These are phyloP conservation scores for Trichocomaceae sp. DNA, from an alignment of 2,329 filamentous ascomycete genomes.

Conservation along the genomic window DNA sequence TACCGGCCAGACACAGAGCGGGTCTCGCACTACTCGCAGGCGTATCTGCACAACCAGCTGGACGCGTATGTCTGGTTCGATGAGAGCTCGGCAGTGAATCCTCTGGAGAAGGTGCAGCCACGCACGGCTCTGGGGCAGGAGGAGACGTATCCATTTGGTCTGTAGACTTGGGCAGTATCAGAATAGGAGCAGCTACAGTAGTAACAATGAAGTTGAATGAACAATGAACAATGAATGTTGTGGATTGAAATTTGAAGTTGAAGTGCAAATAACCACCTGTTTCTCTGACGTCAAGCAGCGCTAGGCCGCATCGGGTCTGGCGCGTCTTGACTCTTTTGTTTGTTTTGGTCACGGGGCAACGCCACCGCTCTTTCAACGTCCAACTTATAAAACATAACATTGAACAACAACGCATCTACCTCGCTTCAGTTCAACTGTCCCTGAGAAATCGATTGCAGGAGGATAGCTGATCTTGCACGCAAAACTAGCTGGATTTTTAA, in stretches of 20 bases:
- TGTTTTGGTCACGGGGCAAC: slow-evolving; percentile 13
- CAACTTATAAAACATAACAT: background rate
- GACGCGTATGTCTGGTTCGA: slow-evolving; percentile 49
- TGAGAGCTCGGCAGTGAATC: slow-evolving; percentile 38
- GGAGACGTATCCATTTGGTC: slow-evolving; percentile 49
- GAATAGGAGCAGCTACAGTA: too few relatives aligned
- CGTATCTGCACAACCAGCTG: slow-evolving; percentile 44
- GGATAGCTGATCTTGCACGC: too few relatives aligned
- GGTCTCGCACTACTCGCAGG: slow-evolving; percentile 44
- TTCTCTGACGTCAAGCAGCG: background rate
- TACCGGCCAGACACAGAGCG: slow-evolving; percentile 47
- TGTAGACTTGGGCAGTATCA: slow-evolving; percentile 15
- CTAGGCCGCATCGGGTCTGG: background rate
- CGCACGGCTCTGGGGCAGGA: slow-evolving; percentile 34
- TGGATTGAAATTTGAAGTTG: background rate
- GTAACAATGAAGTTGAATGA: too few relatives aligned
- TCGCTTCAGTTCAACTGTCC: background rate
- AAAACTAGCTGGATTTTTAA: too few relatives aligned
- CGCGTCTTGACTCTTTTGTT: slow-evolving; percentile 8
- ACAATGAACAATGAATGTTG: too few relatives aligned
- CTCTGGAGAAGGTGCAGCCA: slow-evolving; percentile 33
- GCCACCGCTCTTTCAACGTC: slow-evolving; percentile 1
- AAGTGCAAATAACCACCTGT: background rate
- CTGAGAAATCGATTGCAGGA: too few relatives aligned
- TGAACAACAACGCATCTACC: too few relatives aligned